A percentile compares a stretch with the other conserved stretches of the same genome.
phyloP scores from a whole-genome alignment of 2,329 filamentous ascomycete species.

The Alternaria burnsii region DNA sequence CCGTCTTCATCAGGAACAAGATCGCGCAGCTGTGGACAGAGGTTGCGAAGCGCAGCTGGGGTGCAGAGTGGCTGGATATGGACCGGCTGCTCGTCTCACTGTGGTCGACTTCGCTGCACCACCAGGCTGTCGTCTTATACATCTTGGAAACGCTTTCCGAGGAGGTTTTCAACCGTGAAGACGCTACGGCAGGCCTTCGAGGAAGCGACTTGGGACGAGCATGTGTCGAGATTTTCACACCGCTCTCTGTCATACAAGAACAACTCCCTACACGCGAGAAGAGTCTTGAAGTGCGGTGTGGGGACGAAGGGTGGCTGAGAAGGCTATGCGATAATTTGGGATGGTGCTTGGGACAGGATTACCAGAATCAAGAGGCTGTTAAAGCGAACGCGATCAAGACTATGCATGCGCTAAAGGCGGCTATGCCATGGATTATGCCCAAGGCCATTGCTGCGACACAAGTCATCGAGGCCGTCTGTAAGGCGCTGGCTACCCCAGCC shows the following conservation, averaged over 20 bases:
- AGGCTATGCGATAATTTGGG: slow-evolving; percentile 78
- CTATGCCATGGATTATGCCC: slow-evolving; percentile 87
- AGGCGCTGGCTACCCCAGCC: slow-evolving; percentile 49
- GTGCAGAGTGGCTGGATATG: slow-evolving; percentile 93
- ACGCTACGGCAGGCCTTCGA: slow-evolving; percentile 82
- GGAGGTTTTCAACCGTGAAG: slow-evolving; percentile 91
- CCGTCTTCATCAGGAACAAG: slow-evolving; percentile 88
- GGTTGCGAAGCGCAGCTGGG: slow-evolving; percentile 92
- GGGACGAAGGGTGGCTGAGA: slow-evolving; percentile 85
- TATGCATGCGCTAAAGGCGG: slow-evolving; percentile 78
- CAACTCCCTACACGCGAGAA: slow-evolving; percentile 77
- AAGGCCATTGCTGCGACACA: slow-evolving; percentile 73
- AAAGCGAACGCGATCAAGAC: slow-evolving; percentile 77
- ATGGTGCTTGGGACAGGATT: slow-evolving; percentile 73
- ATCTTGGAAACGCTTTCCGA: slow-evolving; percentile 92
- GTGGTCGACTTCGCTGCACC: slow-evolving; percentile 71
- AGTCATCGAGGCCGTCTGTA: slow-evolving; percentile 50
- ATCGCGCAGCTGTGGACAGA: slow-evolving; percentile 94
- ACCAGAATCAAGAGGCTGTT: slow-evolving; percentile 71
- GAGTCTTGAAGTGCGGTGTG: slow-evolving; percentile 74
- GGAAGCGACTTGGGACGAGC: slow-evolving; percentile 86
- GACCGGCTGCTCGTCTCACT: slow-evolving; percentile 81
- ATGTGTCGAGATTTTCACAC: slow-evolving; percentile 93
- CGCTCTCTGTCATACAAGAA: slow-evolving; percentile 75
- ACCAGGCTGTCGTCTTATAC: slow-evolving; percentile 87